A percentile compares a stretch with the other conserved stretches of the same genome.
Evolutionary conservation across 495 filamentous ascomycete genomes (phyloP).

Genomic region (Chaetomium fimeti): DNA sequence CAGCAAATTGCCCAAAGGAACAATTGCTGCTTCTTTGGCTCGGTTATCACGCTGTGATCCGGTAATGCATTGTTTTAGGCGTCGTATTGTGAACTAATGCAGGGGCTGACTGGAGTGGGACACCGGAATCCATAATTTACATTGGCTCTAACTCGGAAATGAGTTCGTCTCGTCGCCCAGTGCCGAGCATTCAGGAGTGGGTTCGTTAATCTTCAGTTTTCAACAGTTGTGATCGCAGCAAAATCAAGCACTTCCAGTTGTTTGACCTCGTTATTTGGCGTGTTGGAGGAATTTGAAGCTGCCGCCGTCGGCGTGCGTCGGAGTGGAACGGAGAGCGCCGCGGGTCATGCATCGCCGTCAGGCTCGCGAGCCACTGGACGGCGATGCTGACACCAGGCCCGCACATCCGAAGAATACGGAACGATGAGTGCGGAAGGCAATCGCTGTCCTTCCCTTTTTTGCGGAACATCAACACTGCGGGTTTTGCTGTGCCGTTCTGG

Average conservation of each 20-base stretch:
- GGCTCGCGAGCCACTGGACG: not conserved
- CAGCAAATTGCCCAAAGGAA: too few relatives aligned
- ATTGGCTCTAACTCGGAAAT: conserved; percentile 12
- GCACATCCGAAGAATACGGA: not conserved
- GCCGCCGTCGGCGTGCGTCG: not conserved
- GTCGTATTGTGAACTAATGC: conserved; percentile 2
- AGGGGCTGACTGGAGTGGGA: not conserved
- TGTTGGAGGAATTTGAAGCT: not conserved
- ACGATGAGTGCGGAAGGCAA: not conserved
- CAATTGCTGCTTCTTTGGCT: too few relatives aligned
- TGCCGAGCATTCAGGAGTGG: not conserved
- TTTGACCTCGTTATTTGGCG: too few relatives aligned
- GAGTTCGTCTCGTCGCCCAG: conserved; percentile 11
- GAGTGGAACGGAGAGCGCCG: not conserved
- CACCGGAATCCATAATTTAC: not conserved
- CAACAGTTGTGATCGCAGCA: too few relatives aligned
- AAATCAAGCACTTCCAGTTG: too few relatives aligned
- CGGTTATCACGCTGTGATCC: too few relatives aligned
- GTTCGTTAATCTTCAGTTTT: too few relatives aligned
- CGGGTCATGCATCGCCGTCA: not conserved
- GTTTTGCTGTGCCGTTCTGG: too few relatives aligned
- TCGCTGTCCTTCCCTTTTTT: too few relatives aligned
- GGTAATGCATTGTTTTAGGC: not conserved
- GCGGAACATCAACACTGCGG: too few relatives aligned
- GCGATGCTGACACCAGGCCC: not conserved